Evolutionary conservation across 805 yeast species (phyloP), one percentile per base, ranked within the genome.

Genomic region (Wickerhamiella siamensis): DNA sequence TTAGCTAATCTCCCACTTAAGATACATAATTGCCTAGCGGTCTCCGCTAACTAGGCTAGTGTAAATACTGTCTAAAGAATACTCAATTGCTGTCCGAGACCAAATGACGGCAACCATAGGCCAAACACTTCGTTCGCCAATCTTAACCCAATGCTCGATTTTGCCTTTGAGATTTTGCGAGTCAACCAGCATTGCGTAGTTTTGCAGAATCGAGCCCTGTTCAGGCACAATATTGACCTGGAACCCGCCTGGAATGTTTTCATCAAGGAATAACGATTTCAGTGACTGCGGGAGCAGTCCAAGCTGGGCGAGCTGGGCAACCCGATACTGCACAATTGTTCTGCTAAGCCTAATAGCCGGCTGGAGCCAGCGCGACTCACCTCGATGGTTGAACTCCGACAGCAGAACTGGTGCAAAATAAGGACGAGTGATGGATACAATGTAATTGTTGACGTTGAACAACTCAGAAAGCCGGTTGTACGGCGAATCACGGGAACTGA

Each of bases 61-160:
- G 57, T 72, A 82, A 53, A 74, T 71, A 57, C 79, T 83, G 57
- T 87, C 95, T 42, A 88, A 65, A 20, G 86, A 80, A 61, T 80
- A 83, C 64, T 88, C 98, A 41, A 88, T 80, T 1, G 87, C 76
- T 53, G 95, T 83, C 37, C 98, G 66, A 1, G 94, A 80, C 75
- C 86, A 78, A 24, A 91, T 66, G 31, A 86, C 64, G 0, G 95
- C 83, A 46, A 83, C 67, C 40, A 83, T 72, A 1, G 95, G 94
- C 97, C 97, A 91, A 1, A 86, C 84, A 35, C 94, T 80, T 48
- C 80, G 67, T 58, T 88, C 96, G 4, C 98, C 98, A 26, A 87
- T 83, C 40, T 72, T 64, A 12, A 86, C 75, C 94, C 96, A 88
- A 55, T 84, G 83, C 4, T 84, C 80, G 18, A 86, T 79, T 57